Evolutionary conservation across 345 rosid genomes (phyloP).

Genomic region (Moricandia moricandioides): DNA sequence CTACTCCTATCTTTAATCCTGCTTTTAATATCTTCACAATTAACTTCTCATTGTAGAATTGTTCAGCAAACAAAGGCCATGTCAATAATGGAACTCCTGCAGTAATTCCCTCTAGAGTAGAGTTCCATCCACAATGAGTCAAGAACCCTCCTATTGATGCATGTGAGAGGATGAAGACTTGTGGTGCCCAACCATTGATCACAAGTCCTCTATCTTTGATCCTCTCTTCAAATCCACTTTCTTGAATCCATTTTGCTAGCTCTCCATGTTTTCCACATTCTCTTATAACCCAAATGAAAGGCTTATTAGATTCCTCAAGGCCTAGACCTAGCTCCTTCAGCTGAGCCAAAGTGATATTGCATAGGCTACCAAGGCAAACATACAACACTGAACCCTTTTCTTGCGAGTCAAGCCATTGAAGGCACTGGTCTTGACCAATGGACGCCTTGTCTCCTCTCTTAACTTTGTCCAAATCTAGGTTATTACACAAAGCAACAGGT

Average conservation of each 20-base stretch:
- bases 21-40: conserved; percentile 29
- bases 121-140: conserved; percentile 69
- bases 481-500: conserved; percentile 44
- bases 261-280: conserved; percentile 19
- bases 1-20: conserved; percentile 39
- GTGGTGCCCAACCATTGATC: conserved; percentile 60
- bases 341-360: conserved; percentile 35
- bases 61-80: conserved; percentile 36
- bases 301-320: conserved; percentile 45
- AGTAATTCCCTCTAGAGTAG: conserved; percentile 47
- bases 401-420: conserved; percentile 45
- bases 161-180: conserved; percentile 51
- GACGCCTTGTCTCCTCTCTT: conserved; percentile 43
- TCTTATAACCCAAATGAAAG: conserved; percentile 55
- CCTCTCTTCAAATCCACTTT: conserved; percentile 43
- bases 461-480: conserved; percentile 29
- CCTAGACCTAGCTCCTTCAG: conserved; percentile 52
- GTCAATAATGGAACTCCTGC: conserved; percentile 40
- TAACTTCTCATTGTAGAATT: conserved; percentile 34
- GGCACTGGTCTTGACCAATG: conserved; percentile 31
- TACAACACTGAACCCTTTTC: conserved; percentile 44
- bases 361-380: conserved; percentile 54
- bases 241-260: conserved; percentile 41
- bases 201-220: conserved; percentile 45
- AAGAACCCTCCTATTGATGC: conserved; percentile 46